Evolutionary conservation across 768 basidiomycete species (phyloP).

Genomic region (Auriscalpium microsporum): DNA sequence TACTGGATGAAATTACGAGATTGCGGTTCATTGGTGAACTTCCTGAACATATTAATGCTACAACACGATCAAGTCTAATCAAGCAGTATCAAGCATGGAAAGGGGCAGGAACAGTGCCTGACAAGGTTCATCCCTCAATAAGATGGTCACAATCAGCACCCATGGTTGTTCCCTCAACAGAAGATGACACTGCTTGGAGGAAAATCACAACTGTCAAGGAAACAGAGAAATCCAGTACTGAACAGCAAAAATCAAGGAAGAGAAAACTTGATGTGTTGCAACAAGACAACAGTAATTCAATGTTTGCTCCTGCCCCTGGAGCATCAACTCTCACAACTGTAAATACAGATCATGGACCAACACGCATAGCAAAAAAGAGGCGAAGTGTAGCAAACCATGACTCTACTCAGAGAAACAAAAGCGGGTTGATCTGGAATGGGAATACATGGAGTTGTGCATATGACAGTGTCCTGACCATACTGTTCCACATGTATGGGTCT

Average conservation of each 20-base stretch:
- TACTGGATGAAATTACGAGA: conserved; percentile 8
- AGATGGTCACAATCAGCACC: background rate
- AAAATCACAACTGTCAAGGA: background rate
- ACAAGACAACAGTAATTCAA: background rate
- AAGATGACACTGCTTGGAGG: background rate
- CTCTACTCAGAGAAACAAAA: background rate
- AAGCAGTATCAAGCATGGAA: background rate
- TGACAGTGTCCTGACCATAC: conserved; percentile 1
- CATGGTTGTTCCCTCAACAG: background rate
- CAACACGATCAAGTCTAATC: background rate
- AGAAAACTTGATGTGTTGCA: background rate
- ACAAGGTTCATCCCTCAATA: background rate
- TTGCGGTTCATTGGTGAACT: conserved; percentile 1
- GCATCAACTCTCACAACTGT: background rate
- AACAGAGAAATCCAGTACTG: background rate
- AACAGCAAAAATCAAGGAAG: background rate
- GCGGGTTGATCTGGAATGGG: background rate
- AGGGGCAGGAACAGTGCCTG: background rate
- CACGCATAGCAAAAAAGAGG: background rate
- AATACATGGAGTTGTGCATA: conserved; percentile 5
- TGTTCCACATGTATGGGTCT: background rate
- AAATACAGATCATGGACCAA: background rate
- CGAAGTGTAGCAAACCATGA: background rate
- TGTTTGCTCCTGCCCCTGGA: background rate
- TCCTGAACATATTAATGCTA: background rate